Base-by-base conservation (phyloP, 148 eudicot genomes). In the Fagopyrum tataricum region DNA sequence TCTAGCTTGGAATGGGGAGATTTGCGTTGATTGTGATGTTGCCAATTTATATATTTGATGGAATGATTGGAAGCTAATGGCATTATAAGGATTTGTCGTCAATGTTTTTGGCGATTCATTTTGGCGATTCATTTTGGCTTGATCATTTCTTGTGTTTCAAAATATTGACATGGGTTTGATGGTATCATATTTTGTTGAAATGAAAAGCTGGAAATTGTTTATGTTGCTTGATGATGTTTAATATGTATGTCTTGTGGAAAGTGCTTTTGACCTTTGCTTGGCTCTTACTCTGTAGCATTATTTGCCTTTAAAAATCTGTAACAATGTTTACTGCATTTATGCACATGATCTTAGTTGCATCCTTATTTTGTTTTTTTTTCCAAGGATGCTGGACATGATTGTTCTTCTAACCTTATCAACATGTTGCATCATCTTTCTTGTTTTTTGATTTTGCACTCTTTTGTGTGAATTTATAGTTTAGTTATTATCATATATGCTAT, bases 291-390 rank as follows among this genome's bases (percentile, higher is more conserved):
- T 23, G 66, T 39, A 59, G 23, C 39, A 24, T 2, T 59, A 59
- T 59, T 9, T 59, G 66, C 37, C 40, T 59, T 59, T 10, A 23
- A 39, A 9, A 11, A 51, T 14, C 20, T 59, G 66, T 14, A 58
- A 21, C 39, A 24, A 24, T 58, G 5, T 58, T 58, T 23, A 5
- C 26, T 55, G 26, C 11, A 24, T 2, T 58, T 58, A 58, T 58
- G 39, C 66, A 59, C 39, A 59, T 59, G 23, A 4, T 24, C 66
- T 23, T 59, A 59, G 66, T 21, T 59, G 66, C 39, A 59, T 59
- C 14, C 39, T 59, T 12, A 21, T 55, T 10, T 59, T 59, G 40
- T 10, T 59, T 59, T 20, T 20, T 58, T 6, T 20, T 58, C 64
- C 64, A 18, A 20, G 13, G 21, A 58, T 58, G 64, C 39, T 58